Conservation (phyloP, 2,329 filamentous ascomycete species). For the Graphilbum sp. region DNA sequence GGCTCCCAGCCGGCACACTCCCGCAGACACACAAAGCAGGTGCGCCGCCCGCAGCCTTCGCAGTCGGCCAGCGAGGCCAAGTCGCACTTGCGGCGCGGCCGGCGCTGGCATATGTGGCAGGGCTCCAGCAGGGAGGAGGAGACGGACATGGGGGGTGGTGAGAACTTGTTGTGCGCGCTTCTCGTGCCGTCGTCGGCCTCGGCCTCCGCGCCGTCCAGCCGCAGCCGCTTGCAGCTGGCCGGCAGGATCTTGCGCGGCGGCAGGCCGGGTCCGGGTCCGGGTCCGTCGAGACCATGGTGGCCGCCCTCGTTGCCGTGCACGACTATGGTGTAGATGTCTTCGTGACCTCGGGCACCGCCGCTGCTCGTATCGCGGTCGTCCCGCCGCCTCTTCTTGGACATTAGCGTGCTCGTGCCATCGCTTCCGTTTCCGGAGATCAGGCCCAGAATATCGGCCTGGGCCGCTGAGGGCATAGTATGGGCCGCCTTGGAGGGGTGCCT, state of each 20-base stretch:
- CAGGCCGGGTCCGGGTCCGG: background rate
- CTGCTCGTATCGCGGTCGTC: slow-evolving; percentile 12
- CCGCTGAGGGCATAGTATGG: slow-evolving; percentile 1
- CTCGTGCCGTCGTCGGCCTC: background rate
- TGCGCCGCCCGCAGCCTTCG: slow-evolving; percentile 40
- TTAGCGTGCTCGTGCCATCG: slow-evolving; percentile 5
- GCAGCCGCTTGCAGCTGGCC: background rate
- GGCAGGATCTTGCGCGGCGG: background rate
- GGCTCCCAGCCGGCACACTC: slow-evolving; percentile 38
- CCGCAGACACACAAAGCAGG: slow-evolving; percentile 54
- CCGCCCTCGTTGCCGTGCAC: background rate
- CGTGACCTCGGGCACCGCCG: background rate
- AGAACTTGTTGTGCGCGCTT: background rate
- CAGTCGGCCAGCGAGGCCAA: slow-evolving; percentile 51
- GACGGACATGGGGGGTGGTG: no score
- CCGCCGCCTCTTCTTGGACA: slow-evolving; percentile 21
- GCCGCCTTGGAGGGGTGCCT: background rate
- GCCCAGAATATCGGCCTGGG: slow-evolving; percentile 1
- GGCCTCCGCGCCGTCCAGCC: background rate
- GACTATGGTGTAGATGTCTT: background rate
- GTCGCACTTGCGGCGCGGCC: slow-evolving; percentile 47
- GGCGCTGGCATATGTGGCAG: slow-evolving; percentile 52
- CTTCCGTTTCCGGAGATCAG: background rate
- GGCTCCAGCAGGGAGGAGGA: slow-evolving; percentile 14
- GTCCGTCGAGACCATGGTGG: no score